Base-by-base conservation (phyloP, 306 rosid species). In the Pterocarpus macrocarpus region DNA sequence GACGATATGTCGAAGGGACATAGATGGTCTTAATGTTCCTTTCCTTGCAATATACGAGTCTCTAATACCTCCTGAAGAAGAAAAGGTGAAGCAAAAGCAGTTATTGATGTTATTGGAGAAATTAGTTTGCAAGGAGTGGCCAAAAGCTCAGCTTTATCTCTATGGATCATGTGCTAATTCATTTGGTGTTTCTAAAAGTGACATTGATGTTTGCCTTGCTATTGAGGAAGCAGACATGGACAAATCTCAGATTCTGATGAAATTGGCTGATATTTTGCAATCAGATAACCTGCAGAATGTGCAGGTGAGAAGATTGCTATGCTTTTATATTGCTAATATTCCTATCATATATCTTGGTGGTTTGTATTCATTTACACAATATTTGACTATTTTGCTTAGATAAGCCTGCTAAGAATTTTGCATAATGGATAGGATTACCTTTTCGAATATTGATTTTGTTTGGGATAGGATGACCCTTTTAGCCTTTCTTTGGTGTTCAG, bases 91-190 rank as follows among this genome's bases (percentile, higher is more conserved):
- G 87, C 98, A 93, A 83, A 90, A 77, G 80, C 96, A 93, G 45
- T 86, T 95, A 56, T 61, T 93, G 16, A 52, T 85, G 3, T 80
- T 89, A 69, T 78, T 95, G 86, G 92, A 95, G 92, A 91, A 77
- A 5, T 83, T 93, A 69, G 89, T 91, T 11, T 71, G 73, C 80
- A 88, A 87, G 74, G 96, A 95, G 80, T 93, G 99, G 97, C 96
- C 98, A 71, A 80, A 71, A 59, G 96, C 99, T 66, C 88, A 57
- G 68, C 95, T 95, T 2, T 95, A 81, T 84, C 86, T 93, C 62
- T 95, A 93, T 87, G 99, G 99, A 80, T 95, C 99, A 5, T 93
- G 99, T 86, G 99, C 96, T 28, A 95, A 89, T 87, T 93, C 98
- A 9, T 95, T 95, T 71, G 99, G 93, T 2, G 96, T 95, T 80